A percentile compares a stretch with the other conserved stretches of the same genome.
phyloP scores from a whole-genome alignment of 2,329 filamentous ascomycete species.

The Mariannaea elegans region DNA sequence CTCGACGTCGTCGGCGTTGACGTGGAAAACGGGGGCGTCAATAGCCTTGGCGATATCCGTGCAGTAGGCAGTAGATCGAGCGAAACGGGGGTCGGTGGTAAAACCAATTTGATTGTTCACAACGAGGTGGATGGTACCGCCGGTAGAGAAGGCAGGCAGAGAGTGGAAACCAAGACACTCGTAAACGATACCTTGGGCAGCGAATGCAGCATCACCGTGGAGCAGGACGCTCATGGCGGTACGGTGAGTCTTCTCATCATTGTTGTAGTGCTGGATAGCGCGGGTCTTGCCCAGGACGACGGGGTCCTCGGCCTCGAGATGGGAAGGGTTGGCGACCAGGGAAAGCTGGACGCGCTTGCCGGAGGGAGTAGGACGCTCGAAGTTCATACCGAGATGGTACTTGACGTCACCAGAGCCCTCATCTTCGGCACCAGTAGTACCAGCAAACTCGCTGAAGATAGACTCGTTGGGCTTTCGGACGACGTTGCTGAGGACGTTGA shows the following conservation, averaged over 20 bases:
- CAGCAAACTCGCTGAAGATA: slow-evolving; percentile 98
- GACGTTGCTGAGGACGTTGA: slow-evolving; percentile 98
- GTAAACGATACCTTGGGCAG: slow-evolving; percentile 96
- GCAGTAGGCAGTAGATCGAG: slow-evolving; percentile 97
- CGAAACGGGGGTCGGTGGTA: slow-evolving; percentile 97
- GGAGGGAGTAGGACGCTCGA: slow-evolving; percentile 96
- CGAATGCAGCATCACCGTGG: slow-evolving; percentile 97
- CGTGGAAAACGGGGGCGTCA: slow-evolving; percentile 98
- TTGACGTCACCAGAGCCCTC: slow-evolving; percentile 99
- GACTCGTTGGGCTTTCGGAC: slow-evolving; percentile 99
- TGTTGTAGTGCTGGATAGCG: slow-evolving; percentile 98
- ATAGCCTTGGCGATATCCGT: slow-evolving; percentile 99
- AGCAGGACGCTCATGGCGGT: slow-evolving; percentile 96
- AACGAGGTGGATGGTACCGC: slow-evolving; percentile 94
- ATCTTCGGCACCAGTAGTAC: slow-evolving; percentile 85
- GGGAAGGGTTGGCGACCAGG: slow-evolving; percentile 96
- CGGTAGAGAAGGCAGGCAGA: slow-evolving; percentile 94
- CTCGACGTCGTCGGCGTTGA: slow-evolving; percentile 98
- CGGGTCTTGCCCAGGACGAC: slow-evolving; percentile 97
- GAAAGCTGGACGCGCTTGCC: slow-evolving; percentile 99
- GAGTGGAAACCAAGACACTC: slow-evolving; percentile 98
- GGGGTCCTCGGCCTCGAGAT: slow-evolving; percentile 97
- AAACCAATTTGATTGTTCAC: slow-evolving; percentile 99
- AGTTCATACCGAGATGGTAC: slow-evolving; percentile 99
- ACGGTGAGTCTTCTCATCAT: slow-evolving; percentile 87